These are phyloP conservation scores for Gonium pectorale DNA, from an alignment of 139 green algal species.

Conservation along the genomic window DNA sequence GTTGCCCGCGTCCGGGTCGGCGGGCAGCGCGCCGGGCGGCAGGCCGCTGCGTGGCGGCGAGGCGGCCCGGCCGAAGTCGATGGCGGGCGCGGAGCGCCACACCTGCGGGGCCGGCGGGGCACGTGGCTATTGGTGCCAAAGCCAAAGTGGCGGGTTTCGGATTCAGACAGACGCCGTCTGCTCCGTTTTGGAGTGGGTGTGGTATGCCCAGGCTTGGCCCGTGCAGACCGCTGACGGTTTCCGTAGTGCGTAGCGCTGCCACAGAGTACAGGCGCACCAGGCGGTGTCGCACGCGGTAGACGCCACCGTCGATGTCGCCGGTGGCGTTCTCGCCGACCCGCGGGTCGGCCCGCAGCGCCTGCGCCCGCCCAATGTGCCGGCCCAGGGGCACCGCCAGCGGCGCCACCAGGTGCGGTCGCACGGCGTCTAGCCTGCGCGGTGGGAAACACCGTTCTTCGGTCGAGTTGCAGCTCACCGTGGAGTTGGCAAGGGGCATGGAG, in stretches of 20 bases:
- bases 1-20: constrained; percentile 47
- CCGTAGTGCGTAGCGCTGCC: too few relatives aligned
- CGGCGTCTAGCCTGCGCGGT: constrained; percentile 6
- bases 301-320: constrained; percentile 50
- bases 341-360: constrained; percentile 27
- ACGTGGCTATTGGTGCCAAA: too few relatives aligned
- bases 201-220: too few relatives aligned
- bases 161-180: too few relatives aligned
- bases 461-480: background rate
- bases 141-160: too few relatives aligned
- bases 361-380: background rate
- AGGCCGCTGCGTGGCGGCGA: background rate
- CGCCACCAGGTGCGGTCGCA: background rate
- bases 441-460: too few relatives aligned
- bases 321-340: constrained; percentile 15
- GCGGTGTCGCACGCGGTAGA: constrained; percentile 33
- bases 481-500: too few relatives aligned
- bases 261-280: too few relatives aligned
- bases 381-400: constrained; percentile 26
- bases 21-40: background rate
- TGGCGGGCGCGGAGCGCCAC: constrained; percentile 17
- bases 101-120: background rate
- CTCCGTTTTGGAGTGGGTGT: too few relatives aligned
- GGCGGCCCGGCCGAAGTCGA: constrained; percentile 21
- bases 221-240: too few relatives aligned